A percentile compares a stretch with the other conserved stretches of the same genome.
Evolutionary conservation across 371 early-diverging fungal genomes (phyloP).

Genomic region (Phascolomyces articulosus): DNA sequence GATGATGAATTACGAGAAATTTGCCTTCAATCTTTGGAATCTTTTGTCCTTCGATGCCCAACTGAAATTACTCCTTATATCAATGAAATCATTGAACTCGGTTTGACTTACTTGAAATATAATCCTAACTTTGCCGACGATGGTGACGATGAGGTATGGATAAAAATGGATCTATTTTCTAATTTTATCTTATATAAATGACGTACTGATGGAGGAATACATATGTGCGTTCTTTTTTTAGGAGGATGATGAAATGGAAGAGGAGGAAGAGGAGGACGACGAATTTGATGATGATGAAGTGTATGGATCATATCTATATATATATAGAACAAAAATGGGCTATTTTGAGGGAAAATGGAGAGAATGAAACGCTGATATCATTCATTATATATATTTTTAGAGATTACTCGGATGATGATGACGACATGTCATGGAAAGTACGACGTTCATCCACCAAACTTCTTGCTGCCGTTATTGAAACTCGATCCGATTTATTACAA

Average conservation of each 20-base stretch:
- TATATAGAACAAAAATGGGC: too few species aligned
- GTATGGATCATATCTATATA: constrained; percentile 19
- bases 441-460: constrained; percentile 86
- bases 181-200: constrained; percentile 2
- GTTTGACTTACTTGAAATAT: constrained; percentile 74
- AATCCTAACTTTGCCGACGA: constrained; percentile 92
- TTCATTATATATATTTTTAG: constrained; percentile 21
- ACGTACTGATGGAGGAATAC: constrained; percentile 43
- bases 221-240: constrained; percentile 27
- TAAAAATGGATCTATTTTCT: not conserved
- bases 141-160: constrained; percentile 41
- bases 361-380: not conserved
- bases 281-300: constrained; percentile 75
- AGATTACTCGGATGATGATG: constrained; percentile 77
- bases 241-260: constrained; percentile 75
- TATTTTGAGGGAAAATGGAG: not conserved
- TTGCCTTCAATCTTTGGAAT: constrained; percentile 85
- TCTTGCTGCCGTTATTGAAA: constrained; percentile 76
- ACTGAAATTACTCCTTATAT: constrained; percentile 70
- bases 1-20: constrained; percentile 89
- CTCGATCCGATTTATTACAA: constrained; percentile 69
- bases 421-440: constrained; percentile 92
- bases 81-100: constrained; percentile 61
- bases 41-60: constrained; percentile 81
- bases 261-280: constrained; percentile 72